Conservation (phyloP, 2,329 filamentous ascomycete species). For the Monosporascus sp. region DNA sequence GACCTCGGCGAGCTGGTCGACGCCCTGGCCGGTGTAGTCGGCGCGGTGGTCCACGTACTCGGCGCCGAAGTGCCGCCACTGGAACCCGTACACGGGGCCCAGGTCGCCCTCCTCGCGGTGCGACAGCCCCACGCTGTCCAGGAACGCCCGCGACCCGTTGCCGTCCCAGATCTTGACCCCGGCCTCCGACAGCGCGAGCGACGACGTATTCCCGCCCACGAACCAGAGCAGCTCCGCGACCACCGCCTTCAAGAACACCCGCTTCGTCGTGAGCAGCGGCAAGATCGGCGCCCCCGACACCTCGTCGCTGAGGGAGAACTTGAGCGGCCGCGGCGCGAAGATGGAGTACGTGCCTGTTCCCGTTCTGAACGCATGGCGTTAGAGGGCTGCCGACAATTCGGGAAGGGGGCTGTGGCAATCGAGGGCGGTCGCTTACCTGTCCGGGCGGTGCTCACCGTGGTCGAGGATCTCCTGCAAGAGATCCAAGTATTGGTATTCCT, state of each 20-base stretch:
- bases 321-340: slow-evolving; percentile 80
- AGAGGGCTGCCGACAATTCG: slow-evolving; percentile 3
- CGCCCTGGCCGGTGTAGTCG: slow-evolving; percentile 82
- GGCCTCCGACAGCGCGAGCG: slow-evolving; percentile 65
- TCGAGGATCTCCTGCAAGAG: slow-evolving; percentile 80
- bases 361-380: slow-evolving; percentile 49
- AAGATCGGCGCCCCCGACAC: slow-evolving; percentile 56
- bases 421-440: slow-evolving; percentile 50
- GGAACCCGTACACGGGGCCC: slow-evolving; percentile 95
- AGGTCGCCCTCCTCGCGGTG: slow-evolving; percentile 85
- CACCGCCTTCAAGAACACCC: slow-evolving; percentile 87
- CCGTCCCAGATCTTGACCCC: slow-evolving; percentile 98
- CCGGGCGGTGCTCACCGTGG: slow-evolving; percentile 80
- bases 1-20: slow-evolving; percentile 90
- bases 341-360: slow-evolving; percentile 89
- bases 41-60: slow-evolving; percentile 73
- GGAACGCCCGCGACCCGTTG: slow-evolving; percentile 85
- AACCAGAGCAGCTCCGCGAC: slow-evolving; percentile 96
- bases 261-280: slow-evolving; percentile 93
- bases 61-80: slow-evolving; percentile 97
- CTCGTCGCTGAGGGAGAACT: slow-evolving; percentile 69
- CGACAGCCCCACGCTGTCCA: slow-evolving; percentile 76
- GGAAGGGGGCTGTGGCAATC: neutral
- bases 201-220: slow-evolving; percentile 77
- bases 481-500: slow-evolving; percentile 91